Evolutionary conservation across 1,139 yeast species (phyloP).

Genomic region (Candida sojae): DNA sequence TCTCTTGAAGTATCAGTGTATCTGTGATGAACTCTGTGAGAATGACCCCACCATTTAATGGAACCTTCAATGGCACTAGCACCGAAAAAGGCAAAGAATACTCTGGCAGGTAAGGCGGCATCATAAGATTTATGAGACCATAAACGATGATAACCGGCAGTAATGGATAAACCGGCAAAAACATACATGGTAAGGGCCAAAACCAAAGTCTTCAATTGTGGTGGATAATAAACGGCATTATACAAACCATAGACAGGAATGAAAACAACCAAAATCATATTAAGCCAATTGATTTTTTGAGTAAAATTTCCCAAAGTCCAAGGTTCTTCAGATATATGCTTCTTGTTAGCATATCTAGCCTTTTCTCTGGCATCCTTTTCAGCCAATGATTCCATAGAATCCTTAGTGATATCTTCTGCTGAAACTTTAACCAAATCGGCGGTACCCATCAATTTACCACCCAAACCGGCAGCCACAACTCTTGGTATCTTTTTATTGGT

Average conservation of each 20-base stretch:
- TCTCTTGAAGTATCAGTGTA: slow-evolving; percentile 96
- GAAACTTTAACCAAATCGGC: slow-evolving; percentile 67
- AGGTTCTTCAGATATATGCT: slow-evolving; percentile 89
- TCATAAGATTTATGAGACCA: slow-evolving; percentile 86
- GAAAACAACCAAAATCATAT: slow-evolving; percentile 70
- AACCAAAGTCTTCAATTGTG: slow-evolving; percentile 59
- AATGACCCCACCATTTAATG: slow-evolving; percentile 98
- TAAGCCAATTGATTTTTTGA: slow-evolving; percentile 91
- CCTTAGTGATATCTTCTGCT: slow-evolving; percentile 61
- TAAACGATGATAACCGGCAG: slow-evolving; percentile 79
- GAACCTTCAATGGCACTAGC: slow-evolving; percentile 97
- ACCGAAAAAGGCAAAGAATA: slow-evolving; percentile 81
- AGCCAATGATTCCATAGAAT: slow-evolving; percentile 49
- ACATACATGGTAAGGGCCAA: slow-evolving; percentile 66
- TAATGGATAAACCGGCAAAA: slow-evolving; percentile 83
- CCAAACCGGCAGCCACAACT: slow-evolving; percentile 76
- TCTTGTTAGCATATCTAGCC: slow-evolving; percentile 45
- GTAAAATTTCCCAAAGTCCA: slow-evolving; percentile 86
- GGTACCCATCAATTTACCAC: slow-evolving; percentile 79
- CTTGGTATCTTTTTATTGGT: slow-evolving; percentile 68
- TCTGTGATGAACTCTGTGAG: slow-evolving; percentile 96
- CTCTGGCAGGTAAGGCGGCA: slow-evolving; percentile 69
- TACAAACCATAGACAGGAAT: slow-evolving; percentile 69
- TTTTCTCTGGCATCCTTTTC: slow-evolving; percentile 58
- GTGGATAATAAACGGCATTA: slow-evolving; percentile 50